A percentile compares a stretch with the other conserved stretches of the same genome.
Evolutionary conservation across 495 filamentous ascomycete species (phyloP).

Genomic region (Tetracladium marchalianum): DNA sequence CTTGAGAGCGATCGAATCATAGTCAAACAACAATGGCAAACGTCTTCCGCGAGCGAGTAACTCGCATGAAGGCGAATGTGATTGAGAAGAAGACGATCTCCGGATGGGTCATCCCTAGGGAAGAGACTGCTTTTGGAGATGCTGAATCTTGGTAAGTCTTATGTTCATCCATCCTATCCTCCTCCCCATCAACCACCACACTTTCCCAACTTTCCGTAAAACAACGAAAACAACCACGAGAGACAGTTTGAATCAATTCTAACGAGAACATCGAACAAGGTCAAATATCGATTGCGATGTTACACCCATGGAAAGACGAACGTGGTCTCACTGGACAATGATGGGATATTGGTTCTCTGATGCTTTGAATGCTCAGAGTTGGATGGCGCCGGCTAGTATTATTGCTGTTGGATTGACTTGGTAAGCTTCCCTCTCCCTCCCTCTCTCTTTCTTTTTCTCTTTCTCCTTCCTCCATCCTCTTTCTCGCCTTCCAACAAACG

Average conservation of each 20-base stretch:
- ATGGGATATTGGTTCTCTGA: constrained; percentile 40
- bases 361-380: constrained; percentile 32
- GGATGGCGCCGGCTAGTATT: constrained; percentile 33
- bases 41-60: constrained; percentile 18
- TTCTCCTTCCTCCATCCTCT: constrained; percentile 44
- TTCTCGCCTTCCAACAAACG: constrained; percentile 66
- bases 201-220: too few relatives aligned
- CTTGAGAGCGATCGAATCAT: too few relatives aligned
- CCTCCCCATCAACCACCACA: too few relatives aligned
- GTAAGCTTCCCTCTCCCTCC: constrained; percentile 11
- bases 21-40: constrained; percentile 15
- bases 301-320: constrained; percentile 31
- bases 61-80: constrained; percentile 19
- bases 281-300: constrained; percentile 37
- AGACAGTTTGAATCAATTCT: too few relatives aligned
- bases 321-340: constrained; percentile 32
- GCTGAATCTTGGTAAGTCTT: constrained; percentile 19
- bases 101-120: constrained; percentile 32
- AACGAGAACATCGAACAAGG: constrained; percentile 9
- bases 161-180: not conserved
- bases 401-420: constrained; percentile 41
- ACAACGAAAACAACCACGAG: too few relatives aligned
- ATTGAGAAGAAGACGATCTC: constrained; percentile 23
- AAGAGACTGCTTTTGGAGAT: constrained; percentile 26
- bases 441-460: constrained; percentile 21